Percentiles rank a stretch among this genome's conserved stretches.
phyloP scores from a whole-genome alignment of 2,329 filamentous ascomycete genomes.

The Boeremia exigua region DNA sequence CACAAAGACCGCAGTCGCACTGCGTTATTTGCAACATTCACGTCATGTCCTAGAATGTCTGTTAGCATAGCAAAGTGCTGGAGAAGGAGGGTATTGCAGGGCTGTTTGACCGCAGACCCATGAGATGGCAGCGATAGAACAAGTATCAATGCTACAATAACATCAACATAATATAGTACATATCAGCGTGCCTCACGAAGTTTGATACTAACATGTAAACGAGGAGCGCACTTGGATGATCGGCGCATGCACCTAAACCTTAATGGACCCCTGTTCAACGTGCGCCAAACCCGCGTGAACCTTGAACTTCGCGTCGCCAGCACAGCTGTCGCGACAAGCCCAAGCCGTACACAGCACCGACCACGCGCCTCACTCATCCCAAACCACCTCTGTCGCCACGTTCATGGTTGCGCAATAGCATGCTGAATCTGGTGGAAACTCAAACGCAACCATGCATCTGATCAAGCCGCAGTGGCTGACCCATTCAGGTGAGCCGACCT shows the following conservation, averaged over 20 bases:
- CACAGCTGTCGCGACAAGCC: conserved; percentile 37
- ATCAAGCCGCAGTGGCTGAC: conserved; percentile 96
- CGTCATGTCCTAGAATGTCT: not conserved
- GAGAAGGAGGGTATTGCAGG: not conserved
- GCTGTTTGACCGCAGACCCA: too few species aligned
- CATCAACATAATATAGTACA: not conserved
- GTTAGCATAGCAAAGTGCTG: not conserved
- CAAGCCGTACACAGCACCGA: conserved; percentile 26
- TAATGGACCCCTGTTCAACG: conserved; percentile 35
- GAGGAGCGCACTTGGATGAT: conserved; percentile 26
- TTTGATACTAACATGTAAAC: not conserved
- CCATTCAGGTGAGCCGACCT: conserved; percentile 73
- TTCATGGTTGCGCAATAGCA: conserved; percentile 38
- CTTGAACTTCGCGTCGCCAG: conserved; percentile 40
- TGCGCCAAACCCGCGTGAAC: conserved; percentile 29
- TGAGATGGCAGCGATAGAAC: not conserved
- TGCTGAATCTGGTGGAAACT: conserved; percentile 22
- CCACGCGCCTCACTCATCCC: conserved; percentile 19
- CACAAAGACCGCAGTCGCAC: not conserved
- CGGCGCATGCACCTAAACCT: conserved; percentile 42
- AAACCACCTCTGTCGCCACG: not conserved
- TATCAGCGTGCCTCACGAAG: not conserved
- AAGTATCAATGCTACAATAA: not conserved
- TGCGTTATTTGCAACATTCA: not conserved
- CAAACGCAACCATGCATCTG: conserved; percentile 59